Percentiles rank a stretch among this genome's conserved stretches.
Evolutionary conservation across 371 early-diverging fungal genomes (phyloP).

Genomic region (Pancytospora epiphaga): DNA sequence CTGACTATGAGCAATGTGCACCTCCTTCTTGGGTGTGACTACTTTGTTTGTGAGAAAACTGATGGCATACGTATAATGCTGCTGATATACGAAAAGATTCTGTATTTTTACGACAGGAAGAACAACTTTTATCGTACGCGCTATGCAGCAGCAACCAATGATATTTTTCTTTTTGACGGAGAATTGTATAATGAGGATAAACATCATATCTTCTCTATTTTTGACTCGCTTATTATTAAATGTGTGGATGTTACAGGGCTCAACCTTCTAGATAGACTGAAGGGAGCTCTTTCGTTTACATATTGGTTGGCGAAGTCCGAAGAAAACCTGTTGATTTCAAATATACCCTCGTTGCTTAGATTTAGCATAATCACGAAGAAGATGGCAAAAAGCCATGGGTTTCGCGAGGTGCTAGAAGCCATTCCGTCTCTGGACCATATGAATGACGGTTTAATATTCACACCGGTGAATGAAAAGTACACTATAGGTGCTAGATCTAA

Average conservation of each 20-base stretch:
- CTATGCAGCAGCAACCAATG: constrained; percentile 7
- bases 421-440: constrained; percentile 67
- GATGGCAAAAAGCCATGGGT: constrained; percentile 59
- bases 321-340: not conserved
- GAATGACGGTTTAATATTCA: constrained; percentile 89
- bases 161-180: constrained; percentile 54
- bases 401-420: constrained; percentile 48
- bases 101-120: constrained; percentile 58
- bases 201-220: constrained; percentile 41
- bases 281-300: constrained; percentile 39
- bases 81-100: constrained; percentile 29
- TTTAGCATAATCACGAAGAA: constrained; percentile 45
- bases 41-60: constrained; percentile 87
- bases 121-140: constrained; percentile 36
- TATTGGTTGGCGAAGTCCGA: constrained; percentile 10
- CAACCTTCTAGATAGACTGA: constrained; percentile 48
- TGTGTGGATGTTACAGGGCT: constrained; percentile 8
- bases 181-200: constrained; percentile 46
- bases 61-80: constrained; percentile 83
- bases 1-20: constrained; percentile 66
- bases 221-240: constrained; percentile 56
- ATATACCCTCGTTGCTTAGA: not conserved
- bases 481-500: constrained; percentile 70
- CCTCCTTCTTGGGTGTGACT: constrained; percentile 70
- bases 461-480: constrained; percentile 73